Base-by-base conservation (phyloP, 1,139 yeast genomes). In the Pichia sp. region DNA sequence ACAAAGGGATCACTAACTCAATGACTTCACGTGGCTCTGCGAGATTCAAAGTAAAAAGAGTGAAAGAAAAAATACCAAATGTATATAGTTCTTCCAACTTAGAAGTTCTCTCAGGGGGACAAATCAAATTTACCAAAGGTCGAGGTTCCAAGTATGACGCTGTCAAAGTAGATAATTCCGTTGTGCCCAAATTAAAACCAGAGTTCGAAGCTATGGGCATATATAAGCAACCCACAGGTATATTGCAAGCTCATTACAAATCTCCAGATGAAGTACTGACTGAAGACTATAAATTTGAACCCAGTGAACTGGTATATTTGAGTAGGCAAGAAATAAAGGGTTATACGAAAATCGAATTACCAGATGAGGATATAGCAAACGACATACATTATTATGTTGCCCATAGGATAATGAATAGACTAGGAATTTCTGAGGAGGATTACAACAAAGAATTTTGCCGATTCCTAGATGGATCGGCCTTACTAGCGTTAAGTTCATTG, bases 351-450 rank as follows among this genome's bases (percentile, higher is more conserved):
- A 58, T 59, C 4, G 62, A 67, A 23, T 70, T 83, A 15, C 90
- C 90, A 0, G 74, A 75, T 51, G 68, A 81, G 0, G 86, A 82
- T 1, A 68, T 85, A 4, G 66, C 83, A 4, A 70, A 75, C 45
- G 78, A 75, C 0, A 61, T 85, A 2, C 87, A 83, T 63, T 80
- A 79, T 64, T 83, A 79, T 62, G 68, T 78, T 6, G 57, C 60
- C 29, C 59, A 65, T 7, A 55, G 68, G 30, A 57, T 64, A 40
- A 53, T 23, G 30, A 54, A 50, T 5, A 52, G 51, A 16, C 38
- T 49, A 11, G 16, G 45, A 5, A 40, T 48, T 5, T 67, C 68
- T 45, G 59, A 72, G 11, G 61, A 66, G 1, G 57, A 46, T 38
- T 59, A 57, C 48, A 51, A 54, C 11, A 59, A 53, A 8, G 32